Conservation (phyloP, 768 basidiomycete species). For the Paxillus rubicundulus region DNA sequence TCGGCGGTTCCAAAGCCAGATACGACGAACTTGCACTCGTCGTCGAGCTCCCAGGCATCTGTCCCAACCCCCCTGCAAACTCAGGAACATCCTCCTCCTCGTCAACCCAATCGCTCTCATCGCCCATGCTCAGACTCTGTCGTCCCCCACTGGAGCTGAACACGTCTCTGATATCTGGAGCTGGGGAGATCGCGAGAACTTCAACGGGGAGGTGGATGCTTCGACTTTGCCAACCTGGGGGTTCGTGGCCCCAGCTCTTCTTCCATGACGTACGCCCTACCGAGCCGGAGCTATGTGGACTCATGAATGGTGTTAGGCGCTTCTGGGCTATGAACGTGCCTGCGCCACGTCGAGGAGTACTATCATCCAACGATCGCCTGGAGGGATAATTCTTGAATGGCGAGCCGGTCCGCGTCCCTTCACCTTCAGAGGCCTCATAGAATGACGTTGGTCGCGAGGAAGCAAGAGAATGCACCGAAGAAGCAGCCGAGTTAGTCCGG, state of each 20-base stretch:
- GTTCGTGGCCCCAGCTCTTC: slow-evolving; percentile 85
- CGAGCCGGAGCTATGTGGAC: slow-evolving; percentile 46
- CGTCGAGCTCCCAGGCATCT: slow-evolving; percentile 37
- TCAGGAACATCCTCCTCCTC: slow-evolving; percentile 73
- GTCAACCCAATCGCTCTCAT: slow-evolving; percentile 87
- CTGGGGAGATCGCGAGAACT: slow-evolving; percentile 68
- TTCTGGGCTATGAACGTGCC: slow-evolving; percentile 84
- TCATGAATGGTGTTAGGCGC: slow-evolving; percentile 68
- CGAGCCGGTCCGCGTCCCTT: slow-evolving; percentile 60
- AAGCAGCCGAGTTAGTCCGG: slow-evolving; percentile 74
- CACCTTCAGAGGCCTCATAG: slow-evolving; percentile 71
- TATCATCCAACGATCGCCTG: slow-evolving; percentile 49
- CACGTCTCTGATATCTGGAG: slow-evolving; percentile 63
- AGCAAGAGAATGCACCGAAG: slow-evolving; percentile 70
- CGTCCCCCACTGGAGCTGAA: slow-evolving; percentile 56
- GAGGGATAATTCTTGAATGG: slow-evolving; percentile 54
- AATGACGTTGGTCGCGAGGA: slow-evolving; percentile 79
- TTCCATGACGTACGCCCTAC: slow-evolving; percentile 80
- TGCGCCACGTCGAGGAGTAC: slow-evolving; percentile 36
- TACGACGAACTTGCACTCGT: slow-evolving; percentile 24
- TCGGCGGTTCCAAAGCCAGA: slow-evolving; percentile 34
- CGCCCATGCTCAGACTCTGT: slow-evolving; percentile 59
- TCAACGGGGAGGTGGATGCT: slow-evolving; percentile 68
- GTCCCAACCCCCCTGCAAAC: slow-evolving; percentile 79
- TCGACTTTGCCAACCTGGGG: slow-evolving; percentile 78